Evolutionary conservation across 2,329 filamentous ascomycete species (phyloP).

Genomic region (Botrytis galanthina): DNA sequence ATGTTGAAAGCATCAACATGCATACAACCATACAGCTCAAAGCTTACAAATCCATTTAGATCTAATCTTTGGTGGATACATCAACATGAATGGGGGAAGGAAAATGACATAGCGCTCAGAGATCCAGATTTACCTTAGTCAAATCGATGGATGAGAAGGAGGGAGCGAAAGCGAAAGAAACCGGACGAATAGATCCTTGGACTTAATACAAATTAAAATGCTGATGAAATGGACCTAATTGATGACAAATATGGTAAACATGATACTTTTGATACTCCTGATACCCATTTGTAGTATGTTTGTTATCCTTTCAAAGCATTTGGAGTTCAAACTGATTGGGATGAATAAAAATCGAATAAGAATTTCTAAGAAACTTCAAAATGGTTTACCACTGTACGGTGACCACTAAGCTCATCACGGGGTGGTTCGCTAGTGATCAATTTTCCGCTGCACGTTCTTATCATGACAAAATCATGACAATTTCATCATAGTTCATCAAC

Average conservation of each 20-base stretch:
- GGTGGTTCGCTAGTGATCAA: neutral
- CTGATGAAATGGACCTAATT: neutral
- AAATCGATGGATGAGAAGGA: neutral
- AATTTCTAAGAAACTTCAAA: neutral
- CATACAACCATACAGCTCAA: neutral
- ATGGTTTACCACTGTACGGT: neutral
- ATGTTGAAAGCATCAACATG: constrained; percentile 3
- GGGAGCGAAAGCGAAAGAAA: neutral
- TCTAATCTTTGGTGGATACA: neutral
- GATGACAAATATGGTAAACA: neutral
- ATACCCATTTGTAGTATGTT: neutral
- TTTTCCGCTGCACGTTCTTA: neutral
- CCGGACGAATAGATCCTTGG: neutral
- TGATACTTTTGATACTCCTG: constrained; percentile 5
- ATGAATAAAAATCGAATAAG: neutral
- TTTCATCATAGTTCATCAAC: constrained; percentile 1
- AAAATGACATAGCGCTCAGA: neutral
- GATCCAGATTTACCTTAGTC: neutral
- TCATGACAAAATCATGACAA: neutral
- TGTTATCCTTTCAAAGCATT: neutral
- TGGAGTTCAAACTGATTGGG: neutral
- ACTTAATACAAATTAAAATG: neutral
- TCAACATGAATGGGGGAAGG: neutral
- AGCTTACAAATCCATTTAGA: constrained; percentile 15
- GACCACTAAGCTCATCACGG: neutral